Percentiles rank a stretch among this genome's conserved stretches.
Evolutionary conservation across 371 early-diverging fungal genomes (phyloP).

Genomic region (Funneliformis caledonium): DNA sequence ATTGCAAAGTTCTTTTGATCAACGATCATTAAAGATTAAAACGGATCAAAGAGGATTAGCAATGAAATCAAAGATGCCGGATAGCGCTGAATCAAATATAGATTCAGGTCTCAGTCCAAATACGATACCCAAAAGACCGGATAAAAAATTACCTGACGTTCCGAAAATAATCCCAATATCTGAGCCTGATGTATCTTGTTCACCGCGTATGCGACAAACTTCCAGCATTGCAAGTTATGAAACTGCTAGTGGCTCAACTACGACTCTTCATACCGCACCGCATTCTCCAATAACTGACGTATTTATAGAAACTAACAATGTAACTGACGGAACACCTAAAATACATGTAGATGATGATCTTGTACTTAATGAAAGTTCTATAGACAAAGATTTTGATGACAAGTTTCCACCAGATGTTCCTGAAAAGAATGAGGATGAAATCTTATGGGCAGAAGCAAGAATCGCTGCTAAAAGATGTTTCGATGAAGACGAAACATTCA

Average conservation of each 20-base stretch:
- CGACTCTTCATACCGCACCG: constrained; percentile 38
- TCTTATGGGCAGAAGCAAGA: constrained; percentile 13
- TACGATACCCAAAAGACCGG: constrained; percentile 36
- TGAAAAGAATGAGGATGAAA: constrained; percentile 24
- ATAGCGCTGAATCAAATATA: constrained; percentile 16
- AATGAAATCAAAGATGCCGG: constrained; percentile 8
- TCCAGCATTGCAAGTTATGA: constrained; percentile 39
- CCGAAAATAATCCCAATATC: constrained; percentile 6
- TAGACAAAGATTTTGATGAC: background rate
- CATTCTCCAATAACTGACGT: constrained; percentile 31
- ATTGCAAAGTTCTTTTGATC: background rate
- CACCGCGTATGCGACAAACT: constrained; percentile 37
- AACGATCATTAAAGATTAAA: background rate
- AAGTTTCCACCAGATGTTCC: constrained; percentile 1
- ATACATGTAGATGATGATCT: constrained; percentile 30
- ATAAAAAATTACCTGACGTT: constrained; percentile 40
- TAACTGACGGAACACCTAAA: constrained; percentile 11
- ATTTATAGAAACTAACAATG: background rate
- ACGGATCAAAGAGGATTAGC: constrained; percentile 12
- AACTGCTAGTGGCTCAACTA: constrained; percentile 39
- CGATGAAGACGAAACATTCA: constrained; percentile 34
- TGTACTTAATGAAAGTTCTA: background rate
- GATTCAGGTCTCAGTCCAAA: constrained; percentile 20
- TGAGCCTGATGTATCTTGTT: constrained; percentile 9
- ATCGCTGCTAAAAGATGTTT: constrained; percentile 33